Evolutionary conservation across 108 stramenopile species (phyloP), one percentile per base, ranked within the genome.

Genomic region (Skeletonema grethae): DNA sequence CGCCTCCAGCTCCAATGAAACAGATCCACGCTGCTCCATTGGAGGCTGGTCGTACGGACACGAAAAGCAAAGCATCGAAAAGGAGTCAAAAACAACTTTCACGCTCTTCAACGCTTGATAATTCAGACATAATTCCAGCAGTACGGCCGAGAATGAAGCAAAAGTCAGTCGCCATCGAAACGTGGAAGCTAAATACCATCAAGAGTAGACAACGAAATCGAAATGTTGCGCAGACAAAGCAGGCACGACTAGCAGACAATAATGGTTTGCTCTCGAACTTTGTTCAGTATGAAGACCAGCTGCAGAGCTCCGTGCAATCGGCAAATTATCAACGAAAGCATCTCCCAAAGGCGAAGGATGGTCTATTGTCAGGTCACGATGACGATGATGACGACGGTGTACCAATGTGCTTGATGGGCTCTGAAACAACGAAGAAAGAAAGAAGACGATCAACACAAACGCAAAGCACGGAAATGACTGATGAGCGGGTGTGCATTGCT

Each of bases 231-330:
- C 43, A 57, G 30, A 43, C 28, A 9, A 38, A 58, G 35, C n/a
- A 22, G 22, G 55, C 10, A 32, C 18, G 15, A 5, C 9, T 34
- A 34, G 35, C 13, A 35, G 15, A 34, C 3, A 57, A 56, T 10
- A 50, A 61, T 53, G 63, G 69, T 62, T 60, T 72, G 35, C 71
- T 63, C 18, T 71, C 71, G 32, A 55, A 24, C 45, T 68, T 72
- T 30, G 62, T 38, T n/a, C 64, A 59, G 10, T 70, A 70, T 22
- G 58, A 58, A 12, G 76, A 79, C 64, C 61, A 73, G 15, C 6
- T 35, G 60, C 31, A 31, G n/a, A 24, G 50, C 20, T 22, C 20
- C 0, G 4, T 4, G 7, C 22, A 5, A 18, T 3, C 12, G 13
- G 46, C 18, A 48, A 20, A 18, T 48, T 29, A 22, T 8, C 60